Evolutionary conservation across 164 flowering plant genomes (phyloP).

Genomic region (Dillenia suffruticosa): DNA sequence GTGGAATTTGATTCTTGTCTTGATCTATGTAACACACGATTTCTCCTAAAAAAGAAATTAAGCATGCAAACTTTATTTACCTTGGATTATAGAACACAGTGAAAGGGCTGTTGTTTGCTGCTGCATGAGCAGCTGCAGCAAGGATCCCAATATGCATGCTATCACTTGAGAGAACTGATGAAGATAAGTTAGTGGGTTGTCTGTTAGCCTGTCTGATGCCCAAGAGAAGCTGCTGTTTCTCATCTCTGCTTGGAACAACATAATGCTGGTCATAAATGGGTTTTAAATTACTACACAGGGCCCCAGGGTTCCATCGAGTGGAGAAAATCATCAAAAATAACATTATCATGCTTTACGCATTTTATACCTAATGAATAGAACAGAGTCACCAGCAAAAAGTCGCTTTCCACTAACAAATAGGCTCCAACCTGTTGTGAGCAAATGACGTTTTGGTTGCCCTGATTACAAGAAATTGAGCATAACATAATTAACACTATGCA

Average conservation of each 20-base stretch:
- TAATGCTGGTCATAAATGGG: neutral
- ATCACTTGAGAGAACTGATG: slow-evolving; percentile 95
- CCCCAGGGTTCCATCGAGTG: too few relatives aligned
- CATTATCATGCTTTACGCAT: neutral
- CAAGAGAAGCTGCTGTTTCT: slow-evolving; percentile 86
- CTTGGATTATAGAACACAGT: slow-evolving; percentile 91
- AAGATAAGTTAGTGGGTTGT: slow-evolving; percentile 80
- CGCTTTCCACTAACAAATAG: slow-evolving; percentile 93
- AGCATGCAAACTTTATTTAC: slow-evolving; percentile 17
- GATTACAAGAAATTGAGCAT: neutral
- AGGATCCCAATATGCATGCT: slow-evolving; percentile 99
- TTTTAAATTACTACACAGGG: neutral
- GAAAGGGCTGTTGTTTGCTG: slow-evolving; percentile 89
- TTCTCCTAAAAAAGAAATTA: too few relatives aligned
- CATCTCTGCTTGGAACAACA: slow-evolving; percentile 56
- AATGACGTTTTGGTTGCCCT: slow-evolving; percentile 98
- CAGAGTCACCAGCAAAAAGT: slow-evolving; percentile 96
- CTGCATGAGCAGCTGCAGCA: slow-evolving; percentile 99
- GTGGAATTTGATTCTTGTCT: too few relatives aligned
- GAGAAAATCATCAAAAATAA: too few relatives aligned
- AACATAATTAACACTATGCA: too few relatives aligned
- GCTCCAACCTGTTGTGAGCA: slow-evolving; percentile 99
- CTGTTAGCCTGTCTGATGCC: slow-evolving; percentile 91
- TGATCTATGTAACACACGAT: too few relatives aligned
- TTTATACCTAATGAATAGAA: slow-evolving; percentile 83